Percentiles rank a stretch among this genome's conserved stretches.
Evolutionary conservation across 331 rosid species (phyloP).

Genomic region (Telfairia occidentalis): DNA sequence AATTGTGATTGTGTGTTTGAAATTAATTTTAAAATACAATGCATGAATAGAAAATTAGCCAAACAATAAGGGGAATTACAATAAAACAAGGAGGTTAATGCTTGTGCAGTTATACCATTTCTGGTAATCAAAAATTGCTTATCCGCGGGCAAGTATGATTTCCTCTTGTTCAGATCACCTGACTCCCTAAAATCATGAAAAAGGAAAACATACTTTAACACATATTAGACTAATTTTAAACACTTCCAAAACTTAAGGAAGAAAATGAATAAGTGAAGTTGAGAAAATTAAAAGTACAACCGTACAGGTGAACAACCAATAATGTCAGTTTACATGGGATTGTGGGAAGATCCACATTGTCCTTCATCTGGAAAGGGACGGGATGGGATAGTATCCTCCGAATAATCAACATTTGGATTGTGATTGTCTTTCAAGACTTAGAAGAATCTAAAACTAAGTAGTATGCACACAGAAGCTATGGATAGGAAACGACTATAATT

Average conservation of each 20-base stretch:
- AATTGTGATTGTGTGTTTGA: neutral
- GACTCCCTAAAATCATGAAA: slow-evolving; percentile 55
- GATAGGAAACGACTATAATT: neutral
- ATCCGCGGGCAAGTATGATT: slow-evolving; percentile 66
- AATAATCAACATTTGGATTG: neutral
- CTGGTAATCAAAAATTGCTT: slow-evolving; percentile 87
- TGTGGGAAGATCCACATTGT: neutral
- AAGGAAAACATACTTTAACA: neutral
- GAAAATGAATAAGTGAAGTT: neutral
- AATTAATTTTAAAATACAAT: neutral
- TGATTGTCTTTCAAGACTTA: neutral
- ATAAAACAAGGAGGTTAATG: neutral
- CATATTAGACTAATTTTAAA: neutral
- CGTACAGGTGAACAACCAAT: neutral
- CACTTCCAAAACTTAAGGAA: neutral
- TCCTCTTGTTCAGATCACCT: slow-evolving; percentile 87
- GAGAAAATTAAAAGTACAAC: neutral
- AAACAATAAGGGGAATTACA: neutral
- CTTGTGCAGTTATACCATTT: slow-evolving; percentile 41
- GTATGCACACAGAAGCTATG: neutral
- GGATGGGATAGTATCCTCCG: neutral
- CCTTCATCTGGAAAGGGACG: neutral
- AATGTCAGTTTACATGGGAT: neutral
- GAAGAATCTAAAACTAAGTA: neutral
- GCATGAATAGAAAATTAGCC: neutral